Evolutionary conservation across 345 rosid genomes (phyloP), one percentile per base, ranked within the genome.

Genomic region (Salix dunnii): DNA sequence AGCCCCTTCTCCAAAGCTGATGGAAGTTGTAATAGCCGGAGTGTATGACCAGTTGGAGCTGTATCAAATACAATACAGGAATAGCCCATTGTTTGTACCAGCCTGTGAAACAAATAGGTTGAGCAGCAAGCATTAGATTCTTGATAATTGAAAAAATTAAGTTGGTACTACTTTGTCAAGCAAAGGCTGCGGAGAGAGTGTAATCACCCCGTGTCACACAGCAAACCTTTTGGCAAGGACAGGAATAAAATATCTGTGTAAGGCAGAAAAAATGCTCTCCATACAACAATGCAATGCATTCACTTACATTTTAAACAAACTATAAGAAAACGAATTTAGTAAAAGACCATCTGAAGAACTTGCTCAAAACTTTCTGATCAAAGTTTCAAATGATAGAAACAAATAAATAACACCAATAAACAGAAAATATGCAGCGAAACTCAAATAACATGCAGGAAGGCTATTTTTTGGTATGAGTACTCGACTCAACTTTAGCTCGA

Each of bases 21-120:
- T 0, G 99, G 99, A 74, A 96, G 94, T 83, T 96, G 99, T 79
- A 96, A 83, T 36, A 96, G 88, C 63, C 97, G 91, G 70, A 96
- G 97, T 28, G 99, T 96, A 79, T 94, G 98, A 68, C 98, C 99
- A 25, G 99, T 96, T 75, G 99, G 99, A 82, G 99, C 98, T 21
- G 99, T 96, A 84, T 96, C 98, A 77, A 94, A 96, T 43, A 94
- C 96, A 72, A 96, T 92, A 78, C 89, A 90, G 27, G 97, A 93
- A 85, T 96, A 96, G 79, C 94, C 98, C 99, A 96, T 92, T 6
- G 97, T 96, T 75, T 96, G 98, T 83, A 94, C 97, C 96, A 96
- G 86, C 85, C 98, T 94, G 84, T 60, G 77, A 67, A 48, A 76
- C 43, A 80, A 51, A 58, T 28, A 69, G 69, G 25, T 36, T 55